Conservation (phyloP, 352 stramenopile genomes). For the Pythium utonaiense region DNA sequence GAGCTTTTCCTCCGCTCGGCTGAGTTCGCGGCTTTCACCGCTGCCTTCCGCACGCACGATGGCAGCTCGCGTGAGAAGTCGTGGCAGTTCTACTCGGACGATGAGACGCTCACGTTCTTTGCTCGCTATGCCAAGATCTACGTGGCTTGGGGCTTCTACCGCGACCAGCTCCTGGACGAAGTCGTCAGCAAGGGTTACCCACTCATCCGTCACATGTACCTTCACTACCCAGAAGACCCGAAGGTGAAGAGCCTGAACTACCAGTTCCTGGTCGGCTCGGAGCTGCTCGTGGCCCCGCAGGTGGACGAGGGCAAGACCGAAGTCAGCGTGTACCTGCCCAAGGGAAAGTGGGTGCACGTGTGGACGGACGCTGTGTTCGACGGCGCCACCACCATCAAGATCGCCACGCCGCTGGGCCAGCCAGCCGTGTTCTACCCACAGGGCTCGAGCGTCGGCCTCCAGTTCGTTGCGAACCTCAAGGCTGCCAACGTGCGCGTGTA, state of each 20-base stretch:
- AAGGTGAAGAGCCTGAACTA: not conserved
- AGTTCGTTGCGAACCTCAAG: conserved; percentile 16
- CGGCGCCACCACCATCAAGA: conserved; percentile 3
- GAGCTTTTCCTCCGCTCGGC: conserved; percentile 7
- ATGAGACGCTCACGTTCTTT: conserved; percentile 6
- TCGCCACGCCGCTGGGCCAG: conserved; percentile 7
- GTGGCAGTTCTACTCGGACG: conserved; percentile 14
- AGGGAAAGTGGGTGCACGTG: conserved; percentile 11
- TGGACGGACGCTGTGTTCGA: conserved; percentile 10
- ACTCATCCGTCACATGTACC: conserved; percentile 5
- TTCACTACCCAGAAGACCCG: not conserved
- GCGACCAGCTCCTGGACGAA: conserved; percentile 3
- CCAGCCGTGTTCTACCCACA: conserved; percentile 16
- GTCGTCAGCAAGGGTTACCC: not conserved
- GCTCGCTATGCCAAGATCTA: conserved; percentile 8
- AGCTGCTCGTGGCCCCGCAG: conserved; percentile 4
- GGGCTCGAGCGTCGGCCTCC: conserved; percentile 3
- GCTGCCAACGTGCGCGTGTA: conserved; percentile 3
- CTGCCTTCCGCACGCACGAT: conserved; percentile 10
- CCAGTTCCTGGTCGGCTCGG: conserved; percentile 3
- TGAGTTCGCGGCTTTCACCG: conserved; percentile 13
- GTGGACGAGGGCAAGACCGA: conserved; percentile 8
- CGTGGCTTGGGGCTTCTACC: conserved; percentile 11
- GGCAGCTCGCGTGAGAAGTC: conserved; percentile 9
- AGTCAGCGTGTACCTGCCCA: conserved; percentile 2